phyloP scores from a whole-genome alignment of 352 stramenopile species.

The Globisporangium nunn region DNA sequence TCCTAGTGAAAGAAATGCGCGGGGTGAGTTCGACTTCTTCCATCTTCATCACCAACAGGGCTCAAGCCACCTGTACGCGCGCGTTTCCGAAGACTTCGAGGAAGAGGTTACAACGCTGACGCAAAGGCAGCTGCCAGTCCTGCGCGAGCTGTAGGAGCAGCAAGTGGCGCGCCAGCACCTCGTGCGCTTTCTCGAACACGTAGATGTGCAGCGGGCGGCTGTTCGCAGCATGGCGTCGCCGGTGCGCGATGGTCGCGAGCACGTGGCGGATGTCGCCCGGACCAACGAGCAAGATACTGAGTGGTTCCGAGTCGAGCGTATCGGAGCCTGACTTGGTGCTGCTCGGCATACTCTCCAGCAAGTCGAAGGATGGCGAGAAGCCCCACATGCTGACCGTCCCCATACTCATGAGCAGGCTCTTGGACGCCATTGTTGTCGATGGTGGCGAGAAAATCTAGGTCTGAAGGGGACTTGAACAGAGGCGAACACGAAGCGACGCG shows the following conservation, averaged over 20 bases:
- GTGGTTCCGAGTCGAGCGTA: conserved; percentile 11
- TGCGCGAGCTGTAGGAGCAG: conserved; percentile 83
- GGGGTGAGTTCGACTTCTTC: background rate
- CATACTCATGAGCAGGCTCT: conserved; percentile 65
- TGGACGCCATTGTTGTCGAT: conserved; percentile 6
- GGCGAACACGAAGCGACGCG: too few relatives aligned
- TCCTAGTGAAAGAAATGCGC: conserved; percentile 25
- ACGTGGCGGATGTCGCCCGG: conserved; percentile 79
- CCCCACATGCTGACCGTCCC: conserved; percentile 85
- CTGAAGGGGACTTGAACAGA: background rate
- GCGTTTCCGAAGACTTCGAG: conserved; percentile 93
- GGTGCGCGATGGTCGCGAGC: conserved; percentile 43
- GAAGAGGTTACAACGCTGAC: conserved; percentile 85
- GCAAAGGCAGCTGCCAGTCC: conserved; percentile 85
- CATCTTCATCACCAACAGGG: too few relatives aligned
- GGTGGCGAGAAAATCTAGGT: background rate
- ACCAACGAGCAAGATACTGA: conserved; percentile 52
- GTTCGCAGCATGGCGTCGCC: conserved; percentile 23
- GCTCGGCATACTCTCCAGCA: conserved; percentile 9
- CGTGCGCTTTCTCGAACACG: conserved; percentile 78
- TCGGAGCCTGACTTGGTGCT: background rate
- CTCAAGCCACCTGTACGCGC: conserved; percentile 55
- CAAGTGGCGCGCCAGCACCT: conserved; percentile 85
- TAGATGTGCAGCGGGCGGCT: conserved; percentile 78
- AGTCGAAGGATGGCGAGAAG: conserved; percentile 74